Percentiles rank a stretch among this genome's conserved stretches.
These are phyloP conservation scores for Aspergillus pseudoviridinutans DNA, from an alignment of 2,329 filamentous ascomycete species.

Conservation along the genomic window DNA sequence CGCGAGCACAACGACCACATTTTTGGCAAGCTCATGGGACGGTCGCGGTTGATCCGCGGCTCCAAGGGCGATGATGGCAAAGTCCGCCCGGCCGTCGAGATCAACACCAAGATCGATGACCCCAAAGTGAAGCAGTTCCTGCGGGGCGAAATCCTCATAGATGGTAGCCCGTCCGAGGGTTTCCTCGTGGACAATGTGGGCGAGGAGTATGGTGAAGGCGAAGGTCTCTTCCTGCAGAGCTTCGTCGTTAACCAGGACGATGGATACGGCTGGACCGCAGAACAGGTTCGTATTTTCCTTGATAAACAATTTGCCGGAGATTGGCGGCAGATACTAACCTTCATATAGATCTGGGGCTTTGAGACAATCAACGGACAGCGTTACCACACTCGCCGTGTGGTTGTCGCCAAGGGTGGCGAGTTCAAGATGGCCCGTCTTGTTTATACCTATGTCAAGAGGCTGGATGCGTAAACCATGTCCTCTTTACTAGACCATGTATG, in stretches of 20 bases:
- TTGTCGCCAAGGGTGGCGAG: conserved; percentile 35
- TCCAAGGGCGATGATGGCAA: conserved; percentile 35
- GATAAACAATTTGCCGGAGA: conserved; percentile 8
- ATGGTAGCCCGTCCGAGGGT: conserved; percentile 54
- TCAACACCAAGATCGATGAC: conserved; percentile 40
- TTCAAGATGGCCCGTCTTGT: conserved; percentile 38
- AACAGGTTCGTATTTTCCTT: conserved; percentile 40
- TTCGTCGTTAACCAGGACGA: conserved; percentile 46
- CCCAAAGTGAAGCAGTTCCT: conserved; percentile 36
- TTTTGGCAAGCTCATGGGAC: conserved; percentile 68
- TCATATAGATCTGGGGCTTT: conserved; percentile 43
- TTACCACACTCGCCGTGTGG: conserved; percentile 41
- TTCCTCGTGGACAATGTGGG: conserved; percentile 55
- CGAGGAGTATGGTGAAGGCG: conserved; percentile 39
- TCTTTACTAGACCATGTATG: background rate
- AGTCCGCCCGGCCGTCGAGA: conserved; percentile 30
- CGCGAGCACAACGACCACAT: conserved; percentile 73
- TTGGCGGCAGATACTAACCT: background rate
- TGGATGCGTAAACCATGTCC: background rate
- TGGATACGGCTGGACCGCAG: conserved; percentile 49
- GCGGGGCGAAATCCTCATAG: conserved; percentile 41
- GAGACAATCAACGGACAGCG: conserved; percentile 40
- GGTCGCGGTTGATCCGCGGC: conserved; percentile 48
- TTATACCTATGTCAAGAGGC: conserved; percentile 29
- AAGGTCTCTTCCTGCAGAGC: conserved; percentile 47